phyloP scores from a whole-genome alignment of 1,284 basidiomycete genomes.

The Naganishia sp. region DNA sequence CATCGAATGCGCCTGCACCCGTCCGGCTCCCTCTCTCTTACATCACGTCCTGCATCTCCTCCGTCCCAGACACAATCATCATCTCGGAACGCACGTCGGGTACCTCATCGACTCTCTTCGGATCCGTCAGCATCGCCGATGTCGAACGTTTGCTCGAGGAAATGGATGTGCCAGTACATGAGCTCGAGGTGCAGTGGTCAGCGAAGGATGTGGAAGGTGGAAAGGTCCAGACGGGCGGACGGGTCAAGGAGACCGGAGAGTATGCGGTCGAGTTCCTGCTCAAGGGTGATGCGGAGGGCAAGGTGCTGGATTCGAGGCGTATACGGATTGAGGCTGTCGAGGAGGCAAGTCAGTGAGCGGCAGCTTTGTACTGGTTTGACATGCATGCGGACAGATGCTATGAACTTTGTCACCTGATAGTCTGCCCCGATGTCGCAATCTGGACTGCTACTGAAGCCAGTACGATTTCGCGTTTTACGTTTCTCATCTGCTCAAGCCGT shows the following conservation, averaged over 20 bases:
- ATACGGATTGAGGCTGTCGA: slow-evolving; percentile 17
- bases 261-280: slow-evolving; percentile 21
- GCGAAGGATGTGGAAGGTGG: slow-evolving; percentile 15
- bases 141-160: slow-evolving; percentile 17
- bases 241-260: slow-evolving; percentile 26
- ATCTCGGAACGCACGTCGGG: slow-evolving; percentile 22
- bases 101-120: slow-evolving; percentile 27
- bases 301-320: slow-evolving; percentile 23
- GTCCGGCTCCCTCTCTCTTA: slow-evolving; percentile 18
- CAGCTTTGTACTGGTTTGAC: background rate
- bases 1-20: background rate
- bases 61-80: slow-evolving; percentile 22
- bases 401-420: background rate
- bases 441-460: too few species aligned
- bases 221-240: slow-evolving; percentile 18
- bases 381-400: background rate
- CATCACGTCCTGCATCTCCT: slow-evolving; percentile 5
- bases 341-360: background rate
- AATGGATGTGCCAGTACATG: slow-evolving; percentile 10
- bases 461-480: too few species aligned
- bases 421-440: too few species aligned
- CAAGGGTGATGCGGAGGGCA: slow-evolving; percentile 20
- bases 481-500: too few species aligned
- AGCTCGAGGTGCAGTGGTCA: slow-evolving; percentile 26
- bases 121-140: slow-evolving; percentile 25